Evolutionary conservation across 441 rosid genomes (phyloP), one percentile per base, ranked within the genome.

Genomic region (California macrophylla): DNA sequence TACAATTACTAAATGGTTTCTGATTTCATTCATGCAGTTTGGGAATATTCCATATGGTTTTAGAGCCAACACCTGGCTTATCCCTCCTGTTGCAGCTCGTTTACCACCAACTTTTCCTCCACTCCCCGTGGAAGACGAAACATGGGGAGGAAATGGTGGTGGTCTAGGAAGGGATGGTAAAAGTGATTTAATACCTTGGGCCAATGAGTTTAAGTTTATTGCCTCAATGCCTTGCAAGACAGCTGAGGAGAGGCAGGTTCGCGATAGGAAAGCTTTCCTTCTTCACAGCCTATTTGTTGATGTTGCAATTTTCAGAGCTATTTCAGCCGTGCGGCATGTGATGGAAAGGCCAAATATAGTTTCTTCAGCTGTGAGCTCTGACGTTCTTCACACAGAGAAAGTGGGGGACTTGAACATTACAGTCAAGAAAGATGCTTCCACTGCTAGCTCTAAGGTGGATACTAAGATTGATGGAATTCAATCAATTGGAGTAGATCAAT

Each of bases 191-290:
- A 85, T 93, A 73, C 81, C 82, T 66, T 89, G 95, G 95, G 87
- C 85, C 0, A 83, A 77, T 69, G 95, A 89, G 38, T 89, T 89
- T 74, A 86, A 85, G 32, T 80, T 87, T 73, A 78, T 89, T 81
- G 90, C 95, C 6, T 86, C 92, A 21, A 87, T 89, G 92, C 90
- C 95, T 71, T 89, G 92, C 78, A 83, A 84, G 77, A 85, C 90
- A 15, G 72, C 88, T 4, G 95, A 87, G 78, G 95, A 89, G 86
- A 87, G 95, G 83, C 92, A 89, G 78, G 80, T 83, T 62, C 86
- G 92, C 76, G 95, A 89, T 77, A 76, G 88, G 76, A 89, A 87
- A 75, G 92, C 89, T 42, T 89, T 89, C 71, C 73, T 89, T 67
- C 89, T 89, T 66, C 95, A 89, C 79, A 84, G 86, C 66, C 69